phyloP scores from a whole-genome alignment of 2,329 filamentous ascomycete species.

The Scedosporium aurantiacum region DNA sequence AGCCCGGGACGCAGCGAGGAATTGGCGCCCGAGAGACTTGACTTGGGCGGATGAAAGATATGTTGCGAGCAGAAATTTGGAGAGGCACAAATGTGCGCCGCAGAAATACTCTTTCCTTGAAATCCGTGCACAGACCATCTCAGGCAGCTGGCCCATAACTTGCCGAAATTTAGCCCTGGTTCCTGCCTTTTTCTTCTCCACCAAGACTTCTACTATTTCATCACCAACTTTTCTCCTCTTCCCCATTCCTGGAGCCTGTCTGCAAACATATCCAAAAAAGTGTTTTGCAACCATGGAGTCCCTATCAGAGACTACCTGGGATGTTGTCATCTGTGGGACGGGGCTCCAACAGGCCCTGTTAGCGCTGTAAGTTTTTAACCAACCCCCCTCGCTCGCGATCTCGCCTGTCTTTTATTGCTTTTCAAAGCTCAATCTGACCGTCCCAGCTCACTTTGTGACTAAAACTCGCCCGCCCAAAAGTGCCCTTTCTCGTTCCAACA shows the following conservation, averaged over 20 bases:
- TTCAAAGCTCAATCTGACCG: constrained; percentile 20
- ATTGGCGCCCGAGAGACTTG: constrained; percentile 7
- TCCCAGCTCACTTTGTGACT: constrained; percentile 15
- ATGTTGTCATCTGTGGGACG: constrained; percentile 69
- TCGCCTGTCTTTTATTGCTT: constrained; percentile 15
- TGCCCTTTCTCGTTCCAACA: constrained; percentile 82
- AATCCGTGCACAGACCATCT: background rate
- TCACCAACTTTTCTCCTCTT: constrained; percentile 8
- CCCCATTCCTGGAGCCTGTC: background rate
- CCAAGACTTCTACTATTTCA: constrained; percentile 11
- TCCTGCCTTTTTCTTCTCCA: constrained; percentile 3
- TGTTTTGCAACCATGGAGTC: constrained; percentile 52
- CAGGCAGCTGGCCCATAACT: background rate
- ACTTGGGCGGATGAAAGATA: constrained; percentile 6
- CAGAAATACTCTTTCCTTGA: background rate
- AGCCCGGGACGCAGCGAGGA: constrained; percentile 11
- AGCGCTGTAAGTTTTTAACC: constrained; percentile 51
- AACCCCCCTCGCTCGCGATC: background rate
- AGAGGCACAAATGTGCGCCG: background rate
- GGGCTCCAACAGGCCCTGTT: constrained; percentile 69
- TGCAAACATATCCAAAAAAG: background rate
- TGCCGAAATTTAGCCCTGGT: background rate
- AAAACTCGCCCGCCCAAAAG: constrained; percentile 36
- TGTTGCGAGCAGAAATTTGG: background rate
- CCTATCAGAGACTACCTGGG: constrained; percentile 63